Evolutionary conservation across 1,284 basidiomycete genomes (phyloP), one percentile per base, ranked within the genome.

Genomic region (Puccinia coronata): DNA sequence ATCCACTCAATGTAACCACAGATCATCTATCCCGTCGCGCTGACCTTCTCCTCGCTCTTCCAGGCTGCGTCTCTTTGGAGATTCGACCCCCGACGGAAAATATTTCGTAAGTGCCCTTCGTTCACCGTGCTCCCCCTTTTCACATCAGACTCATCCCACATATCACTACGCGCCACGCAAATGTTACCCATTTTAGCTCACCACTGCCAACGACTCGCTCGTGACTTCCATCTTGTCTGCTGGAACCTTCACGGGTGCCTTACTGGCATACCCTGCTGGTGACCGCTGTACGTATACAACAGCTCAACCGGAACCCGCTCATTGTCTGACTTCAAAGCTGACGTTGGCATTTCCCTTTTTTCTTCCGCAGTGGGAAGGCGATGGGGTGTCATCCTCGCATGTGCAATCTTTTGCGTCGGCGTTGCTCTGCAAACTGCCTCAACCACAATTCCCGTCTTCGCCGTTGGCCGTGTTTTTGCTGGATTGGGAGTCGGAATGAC

Each of bases 401-500:
- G 79, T 57, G 57, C 23, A 16, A 31, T 81, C 34, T 81, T 81
- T n/a, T 51, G 57, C 31, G 31, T 79, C 31, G 81, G 81, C 55
- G 81, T 82, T 20, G 63, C 63, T 2, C 67, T 82, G 4, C 81
- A 82, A 57, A 82, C 81, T 36, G 81, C 73, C 20, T 78, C 81
- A 2, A 82, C 81, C 25, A 31, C 70, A 39, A 67, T 81, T 47
- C 70, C 79, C 31, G 82, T 84, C 57, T 85, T 86, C 75, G 82
- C 82, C 55, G 84, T 82, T 41, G 85, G 85, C 31, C 83, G 85
- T 82, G 84, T 85, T 73, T 59, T 86, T 80, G 85, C 85, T 36
- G 85, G 85, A 82, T 81, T 85, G 61, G 84, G 84, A 78, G 84
- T 85, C 71, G 85, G 85, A 82, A 83, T 85, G 73, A 83, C 85